A percentile compares a stretch with the other conserved stretches of the same genome.
These are phyloP conservation scores for Lentinula raphanica DNA, from an alignment of 768 basidiomycete genomes.

Conservation along the genomic window DNA sequence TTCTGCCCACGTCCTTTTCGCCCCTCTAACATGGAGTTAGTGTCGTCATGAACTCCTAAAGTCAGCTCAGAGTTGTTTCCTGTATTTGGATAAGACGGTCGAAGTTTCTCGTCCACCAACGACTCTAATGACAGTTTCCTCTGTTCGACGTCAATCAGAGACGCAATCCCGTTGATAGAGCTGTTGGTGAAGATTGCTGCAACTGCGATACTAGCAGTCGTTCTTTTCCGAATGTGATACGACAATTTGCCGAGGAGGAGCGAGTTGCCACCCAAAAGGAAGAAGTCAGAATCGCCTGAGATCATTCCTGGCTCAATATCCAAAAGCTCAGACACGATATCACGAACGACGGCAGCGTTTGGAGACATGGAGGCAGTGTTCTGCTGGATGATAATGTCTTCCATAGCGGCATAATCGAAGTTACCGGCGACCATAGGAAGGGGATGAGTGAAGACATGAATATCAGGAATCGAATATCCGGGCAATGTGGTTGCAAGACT, in stretches of 20 bases:
- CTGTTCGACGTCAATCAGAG: slow-evolving; percentile 27
- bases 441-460: slow-evolving; percentile 27
- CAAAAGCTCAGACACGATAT: slow-evolving; percentile 31
- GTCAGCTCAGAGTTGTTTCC: slow-evolving; percentile 14
- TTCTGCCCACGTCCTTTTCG: slow-evolving; percentile 22
- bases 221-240: slow-evolving; percentile 35
- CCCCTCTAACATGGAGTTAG: slow-evolving; percentile 16
- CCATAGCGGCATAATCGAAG: slow-evolving; percentile 28
- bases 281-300: slow-evolving; percentile 34
- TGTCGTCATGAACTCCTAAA: slow-evolving; percentile 24
- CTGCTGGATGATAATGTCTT: slow-evolving; percentile 17
- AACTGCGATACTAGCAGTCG: slow-evolving; percentile 31
- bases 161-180: slow-evolving; percentile 36
- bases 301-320: slow-evolving; percentile 24
- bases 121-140: slow-evolving; percentile 11
- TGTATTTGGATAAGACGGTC: slow-evolving; percentile 4
- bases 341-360: slow-evolving; percentile 28
- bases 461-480: slow-evolving; percentile 35
- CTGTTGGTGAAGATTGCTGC: slow-evolving; percentile 36
- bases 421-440: slow-evolving; percentile 19
- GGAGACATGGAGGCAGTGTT: slow-evolving; percentile 23
- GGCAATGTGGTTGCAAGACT: slow-evolving; percentile 23
- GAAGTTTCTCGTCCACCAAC: slow-evolving; percentile 2
- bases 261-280: slow-evolving; percentile 40
- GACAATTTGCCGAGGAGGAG: slow-evolving; percentile 41